Base-by-base conservation (phyloP, 2,329 filamentous ascomycete species). In the Pseudodiploospora longispora region DNA sequence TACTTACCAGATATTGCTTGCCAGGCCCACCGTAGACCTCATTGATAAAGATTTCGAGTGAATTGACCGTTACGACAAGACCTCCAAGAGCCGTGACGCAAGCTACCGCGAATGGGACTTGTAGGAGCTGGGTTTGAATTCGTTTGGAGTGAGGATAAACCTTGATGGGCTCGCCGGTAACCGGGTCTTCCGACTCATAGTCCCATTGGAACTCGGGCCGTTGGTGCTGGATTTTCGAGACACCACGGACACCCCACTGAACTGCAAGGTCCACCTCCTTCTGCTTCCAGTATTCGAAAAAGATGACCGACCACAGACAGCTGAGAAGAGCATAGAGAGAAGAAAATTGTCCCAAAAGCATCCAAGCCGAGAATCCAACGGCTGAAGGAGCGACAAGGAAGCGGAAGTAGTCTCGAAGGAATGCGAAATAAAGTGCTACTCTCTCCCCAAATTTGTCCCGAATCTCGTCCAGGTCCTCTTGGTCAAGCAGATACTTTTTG, bases 201-300 rank as follows among this genome's bases (percentile, higher is more conserved):
- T 95, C 88, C 66, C 86, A 86, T 52, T 78, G 67, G 63, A 95
- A 97, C 55, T 91, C 78, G 32, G 79, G 76, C 38, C 89, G 77
- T 52, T 83, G 85, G 36, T 79, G 79, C 57, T 95, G 87, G 42
- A 96, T 87, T 40, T 72, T 76, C 4, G 86, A 90, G 1, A 95
- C 89, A 6, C 86, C 85, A 41, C 85, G 82, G 3, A 95, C 89
- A 10, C 86, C 85, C 91, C 91, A 97, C 54, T 87, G 80, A 10
- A 95, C 80, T 6, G 84, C 83, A 6, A 97, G 72, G 58, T 97
- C 90, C 2, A 82, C 72, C 63, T 97, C 88, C 62, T 94, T 87
- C 56, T 91, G 85, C 68, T 94, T 95, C 91, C 91, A 97, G 64
- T 86, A 95, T 61, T 97, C 91, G 45, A 95, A 85, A 59, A 96